phyloP scores from a whole-genome alignment of 768 basidiomycete genomes.

The Paxillus ammoniavirescens region DNA sequence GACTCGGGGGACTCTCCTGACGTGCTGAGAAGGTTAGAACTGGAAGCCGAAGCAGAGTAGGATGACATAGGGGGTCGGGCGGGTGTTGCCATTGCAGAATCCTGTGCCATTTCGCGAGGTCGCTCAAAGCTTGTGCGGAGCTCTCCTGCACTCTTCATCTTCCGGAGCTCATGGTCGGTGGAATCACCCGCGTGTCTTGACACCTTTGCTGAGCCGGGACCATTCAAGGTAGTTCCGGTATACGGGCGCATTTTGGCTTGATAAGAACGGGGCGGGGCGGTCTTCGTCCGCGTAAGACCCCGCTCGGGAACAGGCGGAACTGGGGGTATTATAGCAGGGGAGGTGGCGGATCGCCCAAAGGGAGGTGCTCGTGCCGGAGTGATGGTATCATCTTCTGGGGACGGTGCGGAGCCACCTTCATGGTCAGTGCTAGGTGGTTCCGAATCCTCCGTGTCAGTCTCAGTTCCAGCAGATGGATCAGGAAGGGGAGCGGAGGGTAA shows the following conservation, averaged over 20 bases:
- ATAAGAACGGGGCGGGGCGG: conserved; percentile 62
- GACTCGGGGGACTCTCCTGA: conserved; percentile 30
- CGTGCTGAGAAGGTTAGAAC: conserved; percentile 59
- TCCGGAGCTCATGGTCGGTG: conserved; percentile 63
- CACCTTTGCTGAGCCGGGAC: conserved; percentile 9
- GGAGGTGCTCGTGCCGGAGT: conserved; percentile 58
- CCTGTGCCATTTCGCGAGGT: conserved; percentile 21
- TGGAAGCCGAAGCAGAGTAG: conserved; percentile 63
- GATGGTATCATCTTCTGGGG: conserved; percentile 70
- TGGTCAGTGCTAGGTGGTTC: conserved; percentile 44
- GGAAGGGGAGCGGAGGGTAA: conserved; percentile 45
- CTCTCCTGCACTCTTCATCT: conserved; percentile 88
- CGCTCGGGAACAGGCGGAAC: conserved; percentile 30
- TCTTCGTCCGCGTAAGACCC: conserved; percentile 67
- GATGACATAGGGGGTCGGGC: conserved; percentile 45
- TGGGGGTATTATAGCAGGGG: conserved; percentile 39
- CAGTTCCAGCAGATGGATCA: conserved; percentile 45
- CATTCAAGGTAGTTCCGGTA: conserved; percentile 27
- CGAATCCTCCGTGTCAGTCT: conserved; percentile 57
- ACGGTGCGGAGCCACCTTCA: conserved; percentile 25
- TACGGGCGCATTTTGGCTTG: conserved; percentile 43
- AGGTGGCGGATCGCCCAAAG: conserved; percentile 51
- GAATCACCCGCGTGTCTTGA: conserved; percentile 37
- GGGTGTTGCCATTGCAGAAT: conserved; percentile 32
- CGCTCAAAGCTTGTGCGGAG: conserved; percentile 45